A percentile compares a stretch with the other conserved stretches of the same genome.
Evolutionary conservation across 2,329 filamentous ascomycete species (phyloP).

Genomic region (Stachybotrys elegans): DNA sequence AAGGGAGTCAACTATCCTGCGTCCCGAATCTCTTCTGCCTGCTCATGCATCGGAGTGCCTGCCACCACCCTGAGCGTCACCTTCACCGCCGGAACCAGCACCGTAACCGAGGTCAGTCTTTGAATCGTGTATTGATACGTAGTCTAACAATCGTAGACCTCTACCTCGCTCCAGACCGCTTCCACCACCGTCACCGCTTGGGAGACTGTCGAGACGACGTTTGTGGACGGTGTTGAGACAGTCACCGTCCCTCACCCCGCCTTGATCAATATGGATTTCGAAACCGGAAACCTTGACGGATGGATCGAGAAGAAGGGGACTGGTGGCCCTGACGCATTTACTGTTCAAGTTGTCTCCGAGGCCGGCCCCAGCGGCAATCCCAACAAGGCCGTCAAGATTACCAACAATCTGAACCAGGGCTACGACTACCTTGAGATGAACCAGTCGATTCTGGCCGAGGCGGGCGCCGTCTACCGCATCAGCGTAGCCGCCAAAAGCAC

Average conservation of each 20-base stretch:
- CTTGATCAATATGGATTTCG: not conserved
- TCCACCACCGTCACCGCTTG: not conserved
- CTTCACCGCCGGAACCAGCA: constrained; percentile 6
- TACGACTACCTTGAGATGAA: not conserved
- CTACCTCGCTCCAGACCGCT: not conserved
- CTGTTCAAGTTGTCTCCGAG: not conserved
- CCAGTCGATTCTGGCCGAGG: not conserved
- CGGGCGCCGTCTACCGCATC: not conserved
- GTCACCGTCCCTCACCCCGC: not conserved
- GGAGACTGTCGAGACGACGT: not conserved
- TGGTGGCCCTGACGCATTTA: not conserved
- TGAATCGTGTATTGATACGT: not conserved
- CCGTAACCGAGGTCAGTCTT: constrained; percentile 10
- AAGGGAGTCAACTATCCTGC: constrained; percentile 16
- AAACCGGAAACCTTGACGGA: not conserved
- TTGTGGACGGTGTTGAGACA: not conserved
- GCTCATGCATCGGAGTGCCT: constrained; percentile 16
- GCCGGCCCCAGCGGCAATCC: not conserved
- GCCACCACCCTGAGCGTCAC: constrained; percentile 13
- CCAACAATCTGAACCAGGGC: not conserved
- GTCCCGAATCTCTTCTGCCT: constrained; percentile 17
- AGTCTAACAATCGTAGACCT: not conserved
- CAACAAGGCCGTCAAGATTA: not conserved
- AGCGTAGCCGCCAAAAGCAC: not conserved
- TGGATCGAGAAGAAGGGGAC: not conserved